These are phyloP conservation scores for Multifurca ochricompacta DNA, from an alignment of 768 basidiomycete species.

Conservation along the genomic window DNA sequence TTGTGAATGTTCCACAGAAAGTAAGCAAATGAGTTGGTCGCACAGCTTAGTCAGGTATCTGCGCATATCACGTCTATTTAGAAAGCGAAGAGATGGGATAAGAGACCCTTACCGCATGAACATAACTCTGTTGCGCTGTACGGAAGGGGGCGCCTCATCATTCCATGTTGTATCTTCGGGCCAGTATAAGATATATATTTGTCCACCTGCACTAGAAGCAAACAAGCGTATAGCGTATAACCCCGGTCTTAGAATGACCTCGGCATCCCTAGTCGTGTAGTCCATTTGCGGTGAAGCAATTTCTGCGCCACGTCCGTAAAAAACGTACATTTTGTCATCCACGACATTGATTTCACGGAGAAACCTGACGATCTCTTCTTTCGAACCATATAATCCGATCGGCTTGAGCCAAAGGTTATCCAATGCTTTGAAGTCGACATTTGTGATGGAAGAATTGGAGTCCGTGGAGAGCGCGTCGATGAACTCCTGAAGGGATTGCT, in stretches of 20 bases:
- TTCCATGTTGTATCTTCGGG: constrained; percentile 55
- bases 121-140: constrained; percentile 46
- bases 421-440: constrained; percentile 46
- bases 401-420: constrained; percentile 42
- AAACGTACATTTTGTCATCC: constrained; percentile 35
- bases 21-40: constrained; percentile 47
- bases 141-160: constrained; percentile 38
- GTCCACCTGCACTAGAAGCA: constrained; percentile 19
- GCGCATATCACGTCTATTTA: neutral
- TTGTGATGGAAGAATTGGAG: constrained; percentile 46
- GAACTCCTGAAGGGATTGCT: constrained; percentile 40
- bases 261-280: constrained; percentile 16
- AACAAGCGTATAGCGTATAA: constrained; percentile 36
- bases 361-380: constrained; percentile 41
- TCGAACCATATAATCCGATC: constrained; percentile 52
- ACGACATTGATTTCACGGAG: constrained; percentile 32
- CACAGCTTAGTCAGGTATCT: constrained; percentile 23
- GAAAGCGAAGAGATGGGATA: neutral
- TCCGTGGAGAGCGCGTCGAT: constrained; percentile 43
- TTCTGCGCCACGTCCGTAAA: constrained; percentile 16
- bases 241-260: constrained; percentile 38
- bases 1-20: constrained; percentile 41
- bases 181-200: constrained; percentile 51
- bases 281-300: constrained; percentile 17
- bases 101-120: constrained; percentile 47